Evolutionary conservation across 2,329 filamentous ascomycete species (phyloP).

Genomic region (Venturia oleaginea): DNA sequence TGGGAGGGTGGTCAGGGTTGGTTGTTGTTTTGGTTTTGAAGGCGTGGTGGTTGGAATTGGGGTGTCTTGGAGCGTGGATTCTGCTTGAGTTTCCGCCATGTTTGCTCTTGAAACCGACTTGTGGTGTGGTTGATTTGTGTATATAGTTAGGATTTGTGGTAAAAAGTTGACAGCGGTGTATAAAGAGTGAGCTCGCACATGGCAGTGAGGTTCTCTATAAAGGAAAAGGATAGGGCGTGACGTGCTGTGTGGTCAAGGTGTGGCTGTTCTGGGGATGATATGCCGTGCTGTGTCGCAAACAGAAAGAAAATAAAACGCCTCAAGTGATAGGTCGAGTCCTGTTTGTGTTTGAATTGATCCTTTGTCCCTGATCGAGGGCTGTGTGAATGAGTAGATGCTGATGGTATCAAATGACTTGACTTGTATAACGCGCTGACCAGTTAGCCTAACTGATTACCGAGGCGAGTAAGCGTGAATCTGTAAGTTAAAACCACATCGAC

Average conservation of each 20-base stretch:
- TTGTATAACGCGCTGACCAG: neutral
- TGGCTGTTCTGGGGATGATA: neutral
- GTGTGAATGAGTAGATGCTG: neutral
- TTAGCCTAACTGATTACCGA: neutral
- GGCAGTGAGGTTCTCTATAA: no score
- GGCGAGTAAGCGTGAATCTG: neutral
- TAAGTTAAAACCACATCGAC: neutral
- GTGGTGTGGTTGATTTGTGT: no score
- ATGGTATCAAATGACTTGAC: neutral
- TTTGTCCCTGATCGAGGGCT: neutral
- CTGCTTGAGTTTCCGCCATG: neutral
- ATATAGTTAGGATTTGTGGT: no score
- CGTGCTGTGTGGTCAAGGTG: neutral
- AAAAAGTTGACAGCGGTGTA: no score
- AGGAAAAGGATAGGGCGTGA: neutral
- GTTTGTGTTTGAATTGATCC: neutral
- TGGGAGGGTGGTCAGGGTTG: conserved; percentile 23
- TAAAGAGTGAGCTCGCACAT: no score
- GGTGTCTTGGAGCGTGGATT: neutral
- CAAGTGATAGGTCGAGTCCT: neutral
- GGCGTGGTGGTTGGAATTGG: neutral
- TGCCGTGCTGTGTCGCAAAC: neutral
- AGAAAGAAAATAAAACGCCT: neutral
- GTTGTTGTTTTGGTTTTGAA: neutral
- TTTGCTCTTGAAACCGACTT: neutral